phyloP scores from a whole-genome alignment of 2,329 filamentous ascomycete genomes.

The Apiospora hydei region DNA sequence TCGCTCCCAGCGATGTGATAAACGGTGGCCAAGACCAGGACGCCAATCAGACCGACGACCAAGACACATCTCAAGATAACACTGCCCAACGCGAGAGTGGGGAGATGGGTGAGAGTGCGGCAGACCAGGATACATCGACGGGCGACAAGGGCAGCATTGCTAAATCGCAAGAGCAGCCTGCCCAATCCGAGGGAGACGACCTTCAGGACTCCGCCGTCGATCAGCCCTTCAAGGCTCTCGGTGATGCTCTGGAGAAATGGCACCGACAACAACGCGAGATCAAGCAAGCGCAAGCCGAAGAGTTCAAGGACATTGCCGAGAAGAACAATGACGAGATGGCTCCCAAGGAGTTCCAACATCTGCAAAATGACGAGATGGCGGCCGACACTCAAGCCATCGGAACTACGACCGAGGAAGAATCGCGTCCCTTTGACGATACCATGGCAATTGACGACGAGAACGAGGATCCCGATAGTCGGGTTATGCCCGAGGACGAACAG shows the following conservation, averaged over 20 bases:
- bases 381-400: slow-evolving; percentile 93
- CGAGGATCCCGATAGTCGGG: slow-evolving; percentile 54
- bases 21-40: slow-evolving; percentile 71
- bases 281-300: slow-evolving; percentile 63
- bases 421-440: slow-evolving; percentile 82
- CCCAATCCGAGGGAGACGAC: slow-evolving; percentile 52
- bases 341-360: slow-evolving; percentile 90
- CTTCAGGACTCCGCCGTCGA: slow-evolving; percentile 52
- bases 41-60: slow-evolving; percentile 67
- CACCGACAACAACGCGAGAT: slow-evolving; percentile 90
- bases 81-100: slow-evolving; percentile 71
- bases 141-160: slow-evolving; percentile 68
- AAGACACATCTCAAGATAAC: slow-evolving; percentile 66
- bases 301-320: slow-evolving; percentile 59
- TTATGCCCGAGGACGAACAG: slow-evolving; percentile 60
- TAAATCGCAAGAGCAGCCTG: slow-evolving; percentile 52
- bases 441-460: slow-evolving; percentile 83
- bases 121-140: slow-evolving; percentile 68
- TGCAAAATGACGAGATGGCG: slow-evolving; percentile 81
- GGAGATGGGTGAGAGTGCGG: slow-evolving; percentile 68
- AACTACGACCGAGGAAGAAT: slow-evolving; percentile 85
- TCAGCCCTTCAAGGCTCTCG: slow-evolving; percentile 91
- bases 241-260: slow-evolving; percentile 91
- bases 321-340: slow-evolving; percentile 60
- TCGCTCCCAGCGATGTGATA: slow-evolving; percentile 68